Evolutionary conservation across 257 asterid genomes (phyloP).

Genomic region (Rauvolfia tetraphylla): DNA sequence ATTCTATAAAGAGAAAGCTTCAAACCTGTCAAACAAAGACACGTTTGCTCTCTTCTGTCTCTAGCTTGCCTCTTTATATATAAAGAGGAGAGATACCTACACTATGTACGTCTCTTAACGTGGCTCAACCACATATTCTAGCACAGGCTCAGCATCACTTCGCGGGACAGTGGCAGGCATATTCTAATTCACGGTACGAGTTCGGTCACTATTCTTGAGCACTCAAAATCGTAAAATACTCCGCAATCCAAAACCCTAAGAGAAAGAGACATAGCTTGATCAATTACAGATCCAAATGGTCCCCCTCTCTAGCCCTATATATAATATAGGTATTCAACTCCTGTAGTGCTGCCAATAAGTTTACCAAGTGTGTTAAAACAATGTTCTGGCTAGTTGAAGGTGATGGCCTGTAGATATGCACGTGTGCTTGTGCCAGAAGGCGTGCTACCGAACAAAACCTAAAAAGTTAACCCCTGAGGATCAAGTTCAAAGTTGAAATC

Average conservation of each 20-base stretch:
- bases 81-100: not conserved
- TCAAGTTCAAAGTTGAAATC: constrained; percentile 9
- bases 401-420: constrained; percentile 11
- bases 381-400: not conserved
- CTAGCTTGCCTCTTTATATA: constrained; percentile 25
- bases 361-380: constrained; percentile 7
- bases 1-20: constrained; percentile 27
- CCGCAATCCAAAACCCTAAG: constrained; percentile 16
- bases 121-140: constrained; percentile 18
- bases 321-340: constrained; percentile 8
- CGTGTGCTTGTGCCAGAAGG: constrained; percentile 18
- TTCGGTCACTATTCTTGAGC: constrained; percentile 21
- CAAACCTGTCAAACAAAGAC: constrained; percentile 25
- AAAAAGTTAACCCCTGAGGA: constrained; percentile 8
- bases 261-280: constrained; percentile 9
- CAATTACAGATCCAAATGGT: constrained; percentile 29
- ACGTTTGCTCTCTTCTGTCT: constrained; percentile 25
- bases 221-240: constrained; percentile 7
- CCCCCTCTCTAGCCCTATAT: constrained; percentile 23
- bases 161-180: constrained; percentile 26
- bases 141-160: constrained; percentile 6
- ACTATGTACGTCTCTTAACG: not conserved
- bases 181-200: constrained; percentile 18
- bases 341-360: constrained; percentile 23
- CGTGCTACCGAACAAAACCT: constrained; percentile 28